These are phyloP conservation scores for Thelephora aurantiotincta DNA, from an alignment of 768 basidiomycete genomes.

Conservation along the genomic window DNA sequence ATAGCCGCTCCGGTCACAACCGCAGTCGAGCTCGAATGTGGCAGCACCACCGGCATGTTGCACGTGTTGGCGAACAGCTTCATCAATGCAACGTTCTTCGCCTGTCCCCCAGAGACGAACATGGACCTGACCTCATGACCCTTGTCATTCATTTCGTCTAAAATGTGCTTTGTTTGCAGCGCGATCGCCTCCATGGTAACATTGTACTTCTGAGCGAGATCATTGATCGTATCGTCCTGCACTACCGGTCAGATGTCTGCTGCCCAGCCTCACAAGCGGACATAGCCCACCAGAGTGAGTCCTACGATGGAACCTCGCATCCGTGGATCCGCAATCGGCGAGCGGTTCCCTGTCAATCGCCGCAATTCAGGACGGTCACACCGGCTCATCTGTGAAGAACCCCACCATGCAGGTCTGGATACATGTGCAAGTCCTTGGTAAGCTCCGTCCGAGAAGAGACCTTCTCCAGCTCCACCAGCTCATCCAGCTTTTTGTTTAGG, in stretches of 20 bases:
- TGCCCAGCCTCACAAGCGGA: neutral
- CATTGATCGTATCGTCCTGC: conserved; percentile 56
- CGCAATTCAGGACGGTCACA: neutral
- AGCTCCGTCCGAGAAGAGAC: conserved; percentile 64
- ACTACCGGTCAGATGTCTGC: neutral
- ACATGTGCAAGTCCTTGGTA: conserved; percentile 83
- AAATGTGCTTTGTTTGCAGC: conserved; percentile 87
- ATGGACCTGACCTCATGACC: conserved; percentile 76
- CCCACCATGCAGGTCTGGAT: conserved; percentile 87
- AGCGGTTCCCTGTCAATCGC: conserved; percentile 65
- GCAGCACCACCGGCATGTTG: conserved; percentile 69
- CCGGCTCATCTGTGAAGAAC: neutral
- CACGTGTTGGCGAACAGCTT: conserved; percentile 81
- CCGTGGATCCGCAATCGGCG: conserved; percentile 87
- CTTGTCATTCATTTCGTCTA: conserved; percentile 77
- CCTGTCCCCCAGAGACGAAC: conserved; percentile 90
- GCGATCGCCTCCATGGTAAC: conserved; percentile 88
- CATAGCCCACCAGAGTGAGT: conserved; percentile 47
- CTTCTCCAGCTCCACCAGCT: conserved; percentile 37
- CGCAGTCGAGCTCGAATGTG: conserved; percentile 58
- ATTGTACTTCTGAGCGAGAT: conserved; percentile 85
- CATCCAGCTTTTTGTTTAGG: conserved; percentile 60
- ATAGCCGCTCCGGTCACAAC: conserved; percentile 92
- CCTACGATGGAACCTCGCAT: conserved; percentile 92
- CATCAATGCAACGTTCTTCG: conserved; percentile 82